Evolutionary conservation across 1,284 basidiomycete genomes (phyloP).

Genomic region (Ceratobasidium papillatum): DNA sequence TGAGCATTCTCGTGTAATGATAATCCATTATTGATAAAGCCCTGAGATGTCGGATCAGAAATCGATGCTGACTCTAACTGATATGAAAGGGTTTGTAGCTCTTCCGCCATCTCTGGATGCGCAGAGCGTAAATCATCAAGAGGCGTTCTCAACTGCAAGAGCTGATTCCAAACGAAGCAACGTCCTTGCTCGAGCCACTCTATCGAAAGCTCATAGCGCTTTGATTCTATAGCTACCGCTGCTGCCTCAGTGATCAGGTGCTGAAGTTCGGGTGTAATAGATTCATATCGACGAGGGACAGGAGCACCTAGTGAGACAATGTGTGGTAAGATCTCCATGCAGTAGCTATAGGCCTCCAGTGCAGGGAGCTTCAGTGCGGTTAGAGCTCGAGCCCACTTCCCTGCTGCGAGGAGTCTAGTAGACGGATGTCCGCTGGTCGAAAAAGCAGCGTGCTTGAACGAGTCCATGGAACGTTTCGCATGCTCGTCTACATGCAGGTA

Average conservation of each 20-base stretch:
- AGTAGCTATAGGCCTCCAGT: background rate
- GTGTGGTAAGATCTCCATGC: background rate
- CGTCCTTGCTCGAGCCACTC: slow-evolving; percentile 6
- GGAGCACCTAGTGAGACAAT: slow-evolving; percentile 1
- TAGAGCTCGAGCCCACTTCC: background rate
- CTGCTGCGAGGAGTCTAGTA: background rate
- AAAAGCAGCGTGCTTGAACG: background rate
- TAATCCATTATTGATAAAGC: background rate
- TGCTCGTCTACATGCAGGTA: background rate
- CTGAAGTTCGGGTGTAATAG: background rate
- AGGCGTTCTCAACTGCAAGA: background rate
- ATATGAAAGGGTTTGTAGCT: background rate
- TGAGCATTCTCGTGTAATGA: background rate
- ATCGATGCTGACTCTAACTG: background rate
- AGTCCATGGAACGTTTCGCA: background rate
- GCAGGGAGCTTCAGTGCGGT: too few relatives aligned
- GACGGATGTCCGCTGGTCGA: background rate
- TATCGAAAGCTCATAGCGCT: background rate
- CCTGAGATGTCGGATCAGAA: background rate
- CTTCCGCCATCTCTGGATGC: background rate
- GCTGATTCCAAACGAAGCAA: slow-evolving; percentile 2
- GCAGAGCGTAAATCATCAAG: background rate
- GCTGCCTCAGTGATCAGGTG: background rate
- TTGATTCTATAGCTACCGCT: background rate
- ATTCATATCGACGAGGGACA: background rate